Conservation (phyloP, 2,329 filamentous ascomycete species). For the Chalaropsis ovoidea region DNA sequence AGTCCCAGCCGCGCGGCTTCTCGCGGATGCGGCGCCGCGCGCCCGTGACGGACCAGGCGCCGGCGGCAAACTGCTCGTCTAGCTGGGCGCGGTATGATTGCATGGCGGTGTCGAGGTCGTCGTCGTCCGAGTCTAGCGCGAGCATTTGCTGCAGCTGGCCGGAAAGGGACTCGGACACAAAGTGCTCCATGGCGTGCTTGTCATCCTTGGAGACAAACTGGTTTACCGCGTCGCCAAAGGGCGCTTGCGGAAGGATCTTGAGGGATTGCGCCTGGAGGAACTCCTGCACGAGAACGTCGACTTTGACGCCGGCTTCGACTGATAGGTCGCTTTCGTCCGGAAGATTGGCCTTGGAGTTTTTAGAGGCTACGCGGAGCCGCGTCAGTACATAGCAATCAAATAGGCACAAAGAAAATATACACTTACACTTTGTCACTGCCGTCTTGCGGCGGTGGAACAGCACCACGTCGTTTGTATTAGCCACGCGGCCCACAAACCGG, state of each 20-base stretch:
- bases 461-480: constrained; percentile 87
- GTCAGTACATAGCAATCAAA: background rate
- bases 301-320: constrained; percentile 50
- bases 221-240: constrained; percentile 83
- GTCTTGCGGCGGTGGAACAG: constrained; percentile 86
- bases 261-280: constrained; percentile 80
- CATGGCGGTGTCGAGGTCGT: constrained; percentile 62
- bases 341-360: constrained; percentile 45
- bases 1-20: constrained; percentile 73
- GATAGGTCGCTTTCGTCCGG: constrained; percentile 52
- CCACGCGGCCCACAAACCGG: constrained; percentile 78
- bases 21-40: constrained; percentile 36
- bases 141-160: constrained; percentile 63
- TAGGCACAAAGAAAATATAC: background rate
- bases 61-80: constrained; percentile 61
- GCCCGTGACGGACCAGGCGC: constrained; percentile 42
- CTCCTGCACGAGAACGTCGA: constrained; percentile 79
- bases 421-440: constrained; percentile 31
- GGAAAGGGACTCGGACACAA: constrained; percentile 61
- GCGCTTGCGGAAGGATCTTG: constrained; percentile 84
- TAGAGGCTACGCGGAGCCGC: constrained; percentile 30
- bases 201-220: constrained; percentile 94
- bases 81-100: constrained; percentile 58
- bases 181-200: constrained; percentile 78
- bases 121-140: constrained; percentile 52